These are phyloP conservation scores for Pseudogymnoascus sp. DNA, from an alignment of 2,329 filamentous ascomycete genomes.

Conservation along the genomic window DNA sequence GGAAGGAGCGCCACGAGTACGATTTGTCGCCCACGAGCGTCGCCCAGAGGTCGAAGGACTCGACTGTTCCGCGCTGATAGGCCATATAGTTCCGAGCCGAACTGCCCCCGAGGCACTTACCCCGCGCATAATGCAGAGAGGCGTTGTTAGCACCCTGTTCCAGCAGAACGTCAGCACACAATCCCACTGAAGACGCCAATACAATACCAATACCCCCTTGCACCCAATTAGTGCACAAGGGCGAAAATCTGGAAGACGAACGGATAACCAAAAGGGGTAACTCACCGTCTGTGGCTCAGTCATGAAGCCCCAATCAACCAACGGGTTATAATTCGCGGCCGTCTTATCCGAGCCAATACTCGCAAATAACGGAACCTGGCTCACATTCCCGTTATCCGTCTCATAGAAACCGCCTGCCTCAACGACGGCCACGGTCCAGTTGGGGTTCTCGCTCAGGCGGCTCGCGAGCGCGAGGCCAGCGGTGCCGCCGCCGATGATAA, in stretches of 20 bases:
- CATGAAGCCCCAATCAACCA: slow-evolving; percentile 25
- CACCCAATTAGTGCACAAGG: not conserved
- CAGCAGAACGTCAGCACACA: slow-evolving; percentile 12
- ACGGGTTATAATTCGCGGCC: not conserved
- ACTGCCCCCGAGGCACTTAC: slow-evolving; percentile 26
- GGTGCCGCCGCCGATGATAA: slow-evolving; percentile 35
- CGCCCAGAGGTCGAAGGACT: slow-evolving; percentile 28
- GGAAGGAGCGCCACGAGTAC: slow-evolving; percentile 32
- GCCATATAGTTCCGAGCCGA: slow-evolving; percentile 28
- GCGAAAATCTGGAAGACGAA: slow-evolving; percentile 11
- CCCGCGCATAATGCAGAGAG: slow-evolving; percentile 23
- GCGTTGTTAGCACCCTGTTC: slow-evolving; percentile 14
- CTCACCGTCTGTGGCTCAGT: slow-evolving; percentile 22
- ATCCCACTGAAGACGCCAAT: too few relatives aligned
- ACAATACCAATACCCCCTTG: not conserved
- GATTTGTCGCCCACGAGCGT: slow-evolving; percentile 34
- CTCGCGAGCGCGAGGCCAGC: slow-evolving; percentile 32
- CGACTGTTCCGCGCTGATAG: slow-evolving; percentile 31
- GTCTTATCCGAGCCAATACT: not conserved
- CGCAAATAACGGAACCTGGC: slow-evolving; percentile 8
- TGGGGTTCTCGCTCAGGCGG: slow-evolving; percentile 30
- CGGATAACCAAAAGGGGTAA: not conserved
- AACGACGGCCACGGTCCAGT: slow-evolving; percentile 31
- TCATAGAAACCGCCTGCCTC: slow-evolving; percentile 30
- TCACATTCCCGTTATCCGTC: slow-evolving; percentile 14